Evolutionary conservation across 768 basidiomycete genomes (phyloP).

Genomic region (Hypholoma fasciculare): DNA sequence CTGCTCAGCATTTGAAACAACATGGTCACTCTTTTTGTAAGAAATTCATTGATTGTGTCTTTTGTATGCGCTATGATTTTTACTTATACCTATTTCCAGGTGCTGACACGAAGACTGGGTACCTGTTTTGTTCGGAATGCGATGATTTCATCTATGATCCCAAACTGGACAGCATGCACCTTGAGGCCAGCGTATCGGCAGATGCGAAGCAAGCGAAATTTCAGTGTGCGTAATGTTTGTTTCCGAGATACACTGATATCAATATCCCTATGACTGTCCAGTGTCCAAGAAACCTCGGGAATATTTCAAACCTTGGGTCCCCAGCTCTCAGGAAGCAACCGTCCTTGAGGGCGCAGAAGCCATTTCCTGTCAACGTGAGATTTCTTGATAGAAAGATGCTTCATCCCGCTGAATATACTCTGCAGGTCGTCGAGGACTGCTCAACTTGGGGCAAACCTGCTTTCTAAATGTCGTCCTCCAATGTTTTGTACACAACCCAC

Average conservation of each 20-base stretch:
- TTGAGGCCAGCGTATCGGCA: constrained; percentile 43
- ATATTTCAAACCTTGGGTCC: constrained; percentile 39
- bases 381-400: neutral
- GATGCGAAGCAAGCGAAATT: constrained; percentile 67
- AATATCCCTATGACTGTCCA: constrained; percentile 9
- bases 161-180: constrained; percentile 45
- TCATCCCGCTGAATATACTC: neutral
- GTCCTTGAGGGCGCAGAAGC: constrained; percentile 49
- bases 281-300: constrained; percentile 37
- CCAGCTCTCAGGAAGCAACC: constrained; percentile 33
- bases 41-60: constrained; percentile 25
- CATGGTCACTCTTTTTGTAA: constrained; percentile 65
- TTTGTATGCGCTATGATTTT: neutral
- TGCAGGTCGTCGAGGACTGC: constrained; percentile 76
- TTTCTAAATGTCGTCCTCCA: constrained; percentile 93
- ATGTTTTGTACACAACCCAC: constrained; percentile 85
- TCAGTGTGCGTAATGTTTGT: constrained; percentile 40
- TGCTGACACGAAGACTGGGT: constrained; percentile 73
- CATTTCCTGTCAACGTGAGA: constrained; percentile 75
- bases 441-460: constrained; percentile 92
- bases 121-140: constrained; percentile 72
- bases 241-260: neutral
- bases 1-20: constrained; percentile 54
- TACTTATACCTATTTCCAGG: constrained; percentile 40
- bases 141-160: constrained; percentile 72